phyloP scores from a whole-genome alignment of 805 yeast species.

The Sungouiozyma intestinalis region DNA sequence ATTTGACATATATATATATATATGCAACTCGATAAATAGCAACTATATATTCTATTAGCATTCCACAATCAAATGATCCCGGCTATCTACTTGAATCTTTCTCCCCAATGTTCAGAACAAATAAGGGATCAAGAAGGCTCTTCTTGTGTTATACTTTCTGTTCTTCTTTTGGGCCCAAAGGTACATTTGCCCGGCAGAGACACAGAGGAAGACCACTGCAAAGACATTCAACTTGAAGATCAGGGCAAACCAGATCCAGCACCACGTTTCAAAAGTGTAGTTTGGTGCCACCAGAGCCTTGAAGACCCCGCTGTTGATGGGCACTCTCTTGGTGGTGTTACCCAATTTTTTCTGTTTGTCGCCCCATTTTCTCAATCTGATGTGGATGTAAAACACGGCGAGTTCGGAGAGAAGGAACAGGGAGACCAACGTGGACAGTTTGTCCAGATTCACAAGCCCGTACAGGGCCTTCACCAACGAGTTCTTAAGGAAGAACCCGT shows the following conservation, averaged over 20 bases:
- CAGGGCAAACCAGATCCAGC: conserved; percentile 64
- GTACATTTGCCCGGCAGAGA: conserved; percentile 77
- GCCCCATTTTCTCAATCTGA: conserved; percentile 46
- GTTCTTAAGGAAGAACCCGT: conserved; percentile 33
- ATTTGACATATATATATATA: neutral
- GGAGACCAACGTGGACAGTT: conserved; percentile 27
- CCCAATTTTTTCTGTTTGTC: conserved; percentile 29
- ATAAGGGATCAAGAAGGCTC: conserved; percentile 73
- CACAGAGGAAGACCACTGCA: conserved; percentile 56
- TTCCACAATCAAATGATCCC: neutral
- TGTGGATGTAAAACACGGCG: conserved; percentile 65
- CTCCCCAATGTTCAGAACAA: conserved; percentile 45
- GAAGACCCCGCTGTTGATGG: conserved; percentile 74
- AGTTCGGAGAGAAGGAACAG: conserved; percentile 52
- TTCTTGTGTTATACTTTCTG: conserved; percentile 63
- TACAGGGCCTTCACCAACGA: conserved; percentile 10
- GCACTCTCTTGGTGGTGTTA: conserved; percentile 26
- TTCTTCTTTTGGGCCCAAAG: conserved; percentile 88
- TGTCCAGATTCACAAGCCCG: conserved; percentile 9
- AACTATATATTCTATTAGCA: neutral
- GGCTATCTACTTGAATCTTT: too few relatives aligned
- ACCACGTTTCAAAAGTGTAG: conserved; percentile 75
- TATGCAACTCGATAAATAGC: neutral
- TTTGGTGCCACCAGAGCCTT: conserved; percentile 81
- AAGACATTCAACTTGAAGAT: conserved; percentile 66